Conservation (phyloP, 352 stramenopile species). For the Globisporangium sylvaticum region DNA sequence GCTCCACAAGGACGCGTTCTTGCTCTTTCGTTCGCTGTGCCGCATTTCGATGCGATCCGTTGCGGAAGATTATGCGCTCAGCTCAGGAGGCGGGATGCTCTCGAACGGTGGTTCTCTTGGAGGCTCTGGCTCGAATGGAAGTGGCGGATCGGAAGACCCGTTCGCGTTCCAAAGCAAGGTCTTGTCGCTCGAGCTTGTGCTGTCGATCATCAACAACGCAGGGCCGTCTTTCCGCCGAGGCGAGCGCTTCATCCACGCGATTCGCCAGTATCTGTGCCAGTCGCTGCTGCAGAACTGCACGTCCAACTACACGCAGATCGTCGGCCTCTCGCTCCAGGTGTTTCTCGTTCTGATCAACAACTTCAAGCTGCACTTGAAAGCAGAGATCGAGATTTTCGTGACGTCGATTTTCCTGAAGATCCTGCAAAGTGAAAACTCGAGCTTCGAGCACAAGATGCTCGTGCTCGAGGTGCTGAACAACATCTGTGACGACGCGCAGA, state of each 20-base stretch:
- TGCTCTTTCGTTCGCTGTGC: constrained; percentile 98
- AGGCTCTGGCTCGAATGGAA: constrained; percentile 13
- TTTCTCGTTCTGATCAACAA: constrained; percentile 95
- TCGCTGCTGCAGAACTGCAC: constrained; percentile 99
- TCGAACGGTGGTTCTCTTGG: constrained; percentile 11
- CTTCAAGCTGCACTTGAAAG: constrained; percentile 94
- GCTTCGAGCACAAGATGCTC: constrained; percentile 96
- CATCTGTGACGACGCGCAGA: constrained; percentile 93
- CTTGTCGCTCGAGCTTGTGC: constrained; percentile 95
- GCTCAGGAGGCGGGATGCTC: constrained; percentile 14
- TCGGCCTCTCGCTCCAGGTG: constrained; percentile 96
- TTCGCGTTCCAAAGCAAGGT: constrained; percentile 96
- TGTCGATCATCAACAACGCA: constrained; percentile 96
- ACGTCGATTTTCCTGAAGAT: constrained; percentile 98
- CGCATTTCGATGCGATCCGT: constrained; percentile 89
- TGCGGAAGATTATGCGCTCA: constrained; percentile 80
- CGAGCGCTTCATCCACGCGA: constrained; percentile 96
- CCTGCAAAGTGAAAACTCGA: constrained; percentile 96
- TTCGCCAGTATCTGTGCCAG: constrained; percentile 96
- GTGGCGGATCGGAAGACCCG: constrained; percentile 73
- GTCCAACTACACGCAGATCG: constrained; percentile 94
- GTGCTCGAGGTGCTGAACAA: constrained; percentile 96
- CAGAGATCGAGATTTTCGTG: constrained; percentile 99
- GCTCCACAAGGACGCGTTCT: constrained; percentile 97
- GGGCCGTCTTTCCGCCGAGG: constrained; percentile 92